Conservation (phyloP, 2,329 filamentous ascomycete genomes). For the Diaporthe sp. region DNA sequence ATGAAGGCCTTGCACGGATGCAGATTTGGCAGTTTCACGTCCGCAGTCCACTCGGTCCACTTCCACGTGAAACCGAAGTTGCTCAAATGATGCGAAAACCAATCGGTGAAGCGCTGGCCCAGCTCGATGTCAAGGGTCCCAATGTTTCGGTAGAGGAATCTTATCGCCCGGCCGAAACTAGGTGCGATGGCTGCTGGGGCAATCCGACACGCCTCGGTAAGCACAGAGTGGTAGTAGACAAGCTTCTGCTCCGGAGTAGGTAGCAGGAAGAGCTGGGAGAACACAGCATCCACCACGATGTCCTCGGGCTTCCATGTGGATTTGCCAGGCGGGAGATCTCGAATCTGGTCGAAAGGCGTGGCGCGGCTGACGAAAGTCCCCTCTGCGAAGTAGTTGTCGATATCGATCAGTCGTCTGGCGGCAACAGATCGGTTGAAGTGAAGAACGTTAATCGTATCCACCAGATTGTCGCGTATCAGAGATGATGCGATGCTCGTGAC, state of each 20-base stretch:
- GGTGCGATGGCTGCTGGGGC: constrained; percentile 97
- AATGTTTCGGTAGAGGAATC: constrained; percentile 87
- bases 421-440: constrained; percentile 92
- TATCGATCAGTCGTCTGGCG: constrained; percentile 90
- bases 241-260: constrained; percentile 91
- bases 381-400: constrained; percentile 93
- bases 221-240: constrained; percentile 94
- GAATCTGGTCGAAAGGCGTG: constrained; percentile 90
- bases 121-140: constrained; percentile 90
- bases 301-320: constrained; percentile 98
- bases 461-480: constrained; percentile 85
- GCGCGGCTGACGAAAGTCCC: constrained; percentile 94
- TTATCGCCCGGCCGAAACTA: constrained; percentile 91
- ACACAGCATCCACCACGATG: constrained; percentile 96
- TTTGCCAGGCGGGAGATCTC: constrained; percentile 72
- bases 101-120: constrained; percentile 89
- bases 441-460: constrained; percentile 94
- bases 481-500: constrained; percentile 82
- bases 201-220: constrained; percentile 96
- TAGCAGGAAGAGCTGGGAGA: constrained; percentile 92
- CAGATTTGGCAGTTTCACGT: constrained; percentile 80
- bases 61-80: constrained; percentile 99
- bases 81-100: constrained; percentile 97
- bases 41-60: constrained; percentile 96
- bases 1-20: constrained; percentile 96